Evolutionary conservation across 75 land plant genomes (phyloP), one percentile per base, ranked within the genome.

Genomic region (Ceratopteris richardii): DNA sequence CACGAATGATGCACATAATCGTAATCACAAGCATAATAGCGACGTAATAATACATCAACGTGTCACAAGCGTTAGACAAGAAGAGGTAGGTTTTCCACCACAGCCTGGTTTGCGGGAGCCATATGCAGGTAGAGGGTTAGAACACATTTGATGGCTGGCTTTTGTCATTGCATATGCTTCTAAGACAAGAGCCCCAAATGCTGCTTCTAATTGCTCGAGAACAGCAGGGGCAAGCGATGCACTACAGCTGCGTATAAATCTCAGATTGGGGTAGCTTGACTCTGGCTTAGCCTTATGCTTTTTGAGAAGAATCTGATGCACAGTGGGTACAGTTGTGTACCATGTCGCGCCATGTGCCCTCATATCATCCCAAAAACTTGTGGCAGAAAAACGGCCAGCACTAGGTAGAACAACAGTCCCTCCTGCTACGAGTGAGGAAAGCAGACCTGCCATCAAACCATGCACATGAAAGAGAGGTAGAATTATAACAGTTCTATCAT

Each of bases 291-390:
- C 42, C 42, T 40, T 9, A 14, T 40, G 42, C 14, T 40, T 40
- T 40, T 9, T 40, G 19, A 93, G 76, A 1, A 93, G 54, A 51
- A 93, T 93, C 54, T 93, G 98, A 63, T 93, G 98, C 21, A 93
- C 80, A 7, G 98, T 93, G 6, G 98, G 98, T 24, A 93, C 98
- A 0, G 98, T 96, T 4, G 98, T 89, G 79, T 89, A 89, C 90
- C 90, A 93, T 47, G 98, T 89, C 47, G 84, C 96, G 1, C 64
- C 64, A 51, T 68, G 56, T 14, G 53, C 20, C 2, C 25, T 46
- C 86, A 93, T 82, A 66, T 93, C 98, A 0, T 72, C 11, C 98
- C 98, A 93, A 71, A 93, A 93, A 0, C 82, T 69, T 28, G 83
- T 67, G 33, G 98, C 98, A 20, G 96, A 93, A 73, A 93, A 93